These are phyloP conservation scores for Auricularia cornea DNA, from an alignment of 768 basidiomycete species.

Conservation along the genomic window DNA sequence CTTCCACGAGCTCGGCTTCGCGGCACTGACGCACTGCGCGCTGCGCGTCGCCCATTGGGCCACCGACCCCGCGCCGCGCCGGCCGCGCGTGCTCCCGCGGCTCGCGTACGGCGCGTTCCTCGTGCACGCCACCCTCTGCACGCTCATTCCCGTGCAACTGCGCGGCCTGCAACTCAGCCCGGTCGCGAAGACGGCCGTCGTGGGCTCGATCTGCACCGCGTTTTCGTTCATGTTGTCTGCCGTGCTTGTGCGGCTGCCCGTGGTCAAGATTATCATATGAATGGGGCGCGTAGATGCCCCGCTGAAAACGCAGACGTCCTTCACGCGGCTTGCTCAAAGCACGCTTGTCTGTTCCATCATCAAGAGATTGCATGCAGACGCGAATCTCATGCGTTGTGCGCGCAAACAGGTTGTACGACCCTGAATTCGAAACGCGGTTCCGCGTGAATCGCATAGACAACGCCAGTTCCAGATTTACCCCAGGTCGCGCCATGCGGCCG, in stretches of 20 bases:
- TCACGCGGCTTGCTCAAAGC: too few species aligned
- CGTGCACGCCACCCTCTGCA: not conserved
- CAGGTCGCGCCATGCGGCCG: too few species aligned
- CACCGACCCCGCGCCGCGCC: not conserved
- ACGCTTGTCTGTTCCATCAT: too few species aligned
- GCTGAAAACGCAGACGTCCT: too few species aligned
- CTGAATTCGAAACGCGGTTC: too few species aligned
- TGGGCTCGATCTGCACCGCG: not conserved
- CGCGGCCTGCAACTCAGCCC: not conserved
- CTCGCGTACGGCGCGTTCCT: not conserved
- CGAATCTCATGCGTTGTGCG: too few species aligned
- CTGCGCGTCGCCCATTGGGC: not conserved
- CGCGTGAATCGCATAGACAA: too few species aligned
- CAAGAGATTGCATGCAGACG: too few species aligned
- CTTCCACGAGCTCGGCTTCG: not conserved
- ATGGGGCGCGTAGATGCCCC: too few species aligned
- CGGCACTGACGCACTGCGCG: not conserved
- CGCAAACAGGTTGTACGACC: too few species aligned
- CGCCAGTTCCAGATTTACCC: too few species aligned
- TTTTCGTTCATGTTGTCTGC: not conserved
- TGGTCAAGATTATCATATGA: not conserved
- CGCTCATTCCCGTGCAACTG: not conserved
- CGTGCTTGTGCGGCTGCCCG: not conserved
- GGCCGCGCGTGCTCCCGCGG: not conserved
- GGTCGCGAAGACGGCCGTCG: not conserved